These are phyloP conservation scores for Trypanosoma boissoni DNA, from an alignment of 208 protist genomes.

Conservation along the genomic window DNA sequence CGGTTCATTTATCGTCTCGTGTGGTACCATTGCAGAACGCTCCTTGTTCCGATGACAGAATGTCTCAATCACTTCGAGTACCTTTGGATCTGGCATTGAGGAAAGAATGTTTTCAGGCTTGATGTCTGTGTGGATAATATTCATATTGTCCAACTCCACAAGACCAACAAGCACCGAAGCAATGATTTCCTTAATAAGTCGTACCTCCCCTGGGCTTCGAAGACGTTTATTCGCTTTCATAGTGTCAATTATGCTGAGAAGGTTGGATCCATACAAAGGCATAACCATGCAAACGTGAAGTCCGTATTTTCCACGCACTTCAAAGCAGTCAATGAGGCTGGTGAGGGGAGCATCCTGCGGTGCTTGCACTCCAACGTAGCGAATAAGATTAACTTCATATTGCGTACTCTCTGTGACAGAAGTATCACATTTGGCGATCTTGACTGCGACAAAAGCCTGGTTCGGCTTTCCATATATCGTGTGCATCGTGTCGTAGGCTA, in stretches of 20 bases:
- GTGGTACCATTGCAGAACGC: slow-evolving; percentile 24
- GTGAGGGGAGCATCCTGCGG: slow-evolving; percentile 38
- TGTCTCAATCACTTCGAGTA: slow-evolving; percentile 54
- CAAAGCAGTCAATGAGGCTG: slow-evolving; percentile 78
- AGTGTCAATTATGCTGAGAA: slow-evolving; percentile 79
- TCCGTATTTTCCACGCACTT: slow-evolving; percentile 58
- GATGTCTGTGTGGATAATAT: slow-evolving; percentile 92
- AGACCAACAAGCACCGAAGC: slow-evolving; percentile 66
- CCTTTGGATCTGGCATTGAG: slow-evolving; percentile 54
- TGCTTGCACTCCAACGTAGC: slow-evolving; percentile 45
- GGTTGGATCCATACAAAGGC: slow-evolving; percentile 73
- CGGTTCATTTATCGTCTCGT: slow-evolving; percentile 17
- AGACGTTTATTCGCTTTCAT: slow-evolving; percentile 37
- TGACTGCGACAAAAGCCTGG: slow-evolving; percentile 83
- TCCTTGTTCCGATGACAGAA: slow-evolving; percentile 65
- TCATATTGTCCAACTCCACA: slow-evolving; percentile 54
- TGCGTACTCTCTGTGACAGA: slow-evolving; percentile 50
- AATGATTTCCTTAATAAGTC: slow-evolving; percentile 76
- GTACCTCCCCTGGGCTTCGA: slow-evolving; percentile 54
- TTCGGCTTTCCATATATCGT: slow-evolving; percentile 24
- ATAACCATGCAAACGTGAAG: slow-evolving; percentile 82
- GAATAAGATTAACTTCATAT: slow-evolving; percentile 77
- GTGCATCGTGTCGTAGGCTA: slow-evolving; percentile 73
- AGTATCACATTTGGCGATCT: slow-evolving; percentile 75
- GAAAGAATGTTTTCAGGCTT: slow-evolving; percentile 91